Percentiles rank a stretch among this genome's conserved stretches.
phyloP scores from a whole-genome alignment of 345 rosid species.

The Lumnitzera racemosa region DNA sequence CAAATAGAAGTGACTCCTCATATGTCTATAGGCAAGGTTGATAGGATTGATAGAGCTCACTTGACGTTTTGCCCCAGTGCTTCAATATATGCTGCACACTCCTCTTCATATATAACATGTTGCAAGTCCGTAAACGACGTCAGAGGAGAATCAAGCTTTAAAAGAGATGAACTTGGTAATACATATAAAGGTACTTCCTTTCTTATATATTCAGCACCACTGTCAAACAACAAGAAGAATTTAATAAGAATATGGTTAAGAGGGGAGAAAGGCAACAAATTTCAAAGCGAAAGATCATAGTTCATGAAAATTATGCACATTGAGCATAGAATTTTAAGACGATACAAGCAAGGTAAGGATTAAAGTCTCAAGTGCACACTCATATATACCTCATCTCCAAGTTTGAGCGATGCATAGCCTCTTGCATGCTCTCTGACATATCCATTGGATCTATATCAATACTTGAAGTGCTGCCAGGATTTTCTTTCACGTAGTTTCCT shows the following conservation, averaged over 20 bases:
- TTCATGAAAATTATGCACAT: background rate
- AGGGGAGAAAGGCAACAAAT: slow-evolving; percentile 1
- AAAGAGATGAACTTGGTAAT: slow-evolving; percentile 61
- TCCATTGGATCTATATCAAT: slow-evolving; percentile 79
- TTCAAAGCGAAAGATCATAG: too few species aligned
- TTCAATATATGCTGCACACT: slow-evolving; percentile 74
- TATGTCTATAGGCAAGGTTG: background rate
- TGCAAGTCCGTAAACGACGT: slow-evolving; percentile 79
- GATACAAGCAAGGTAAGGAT: background rate
- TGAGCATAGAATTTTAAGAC: background rate
- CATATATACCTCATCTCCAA: slow-evolving; percentile 79
- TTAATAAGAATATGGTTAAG: slow-evolving; percentile 11
- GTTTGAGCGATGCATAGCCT: slow-evolving; percentile 92
- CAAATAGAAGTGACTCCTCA: background rate
- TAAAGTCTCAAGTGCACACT: slow-evolving; percentile 18
- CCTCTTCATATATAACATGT: slow-evolving; percentile 80
- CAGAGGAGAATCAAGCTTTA: slow-evolving; percentile 70
- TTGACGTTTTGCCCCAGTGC: slow-evolving; percentile 66
- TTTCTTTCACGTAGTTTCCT: slow-evolving; percentile 31
- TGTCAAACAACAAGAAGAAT: slow-evolving; percentile 28
- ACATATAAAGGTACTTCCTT: slow-evolving; percentile 87
- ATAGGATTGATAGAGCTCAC: slow-evolving; percentile 22
- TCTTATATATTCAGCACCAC: slow-evolving; percentile 79
- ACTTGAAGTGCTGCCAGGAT: slow-evolving; percentile 27
- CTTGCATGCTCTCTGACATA: slow-evolving; percentile 98